A percentile compares a stretch with the other conserved stretches of the same genome.
Evolutionary conservation across 768 basidiomycete species (phyloP).

Genomic region (Clitopilus hobsonii): DNA sequence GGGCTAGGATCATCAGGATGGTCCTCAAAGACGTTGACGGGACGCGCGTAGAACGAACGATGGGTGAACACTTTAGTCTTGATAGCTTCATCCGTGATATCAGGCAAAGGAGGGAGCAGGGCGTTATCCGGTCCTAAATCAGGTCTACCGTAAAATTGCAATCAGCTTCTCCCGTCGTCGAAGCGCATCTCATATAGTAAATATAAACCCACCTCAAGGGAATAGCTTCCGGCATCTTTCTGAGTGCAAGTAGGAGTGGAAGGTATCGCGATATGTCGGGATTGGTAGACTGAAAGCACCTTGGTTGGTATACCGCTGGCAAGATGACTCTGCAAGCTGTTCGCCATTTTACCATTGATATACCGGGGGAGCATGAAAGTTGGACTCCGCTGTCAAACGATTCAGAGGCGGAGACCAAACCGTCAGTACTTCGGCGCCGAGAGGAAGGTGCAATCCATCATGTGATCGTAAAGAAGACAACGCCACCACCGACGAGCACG

Average conservation of each 20-base stretch:
- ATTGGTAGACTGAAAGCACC: background rate
- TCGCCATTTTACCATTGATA: background rate
- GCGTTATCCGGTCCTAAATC: conserved; percentile 37
- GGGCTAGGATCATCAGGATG: conserved; percentile 65
- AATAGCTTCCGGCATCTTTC: background rate
- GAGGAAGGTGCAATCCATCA: background rate
- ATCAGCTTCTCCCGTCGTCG: background rate
- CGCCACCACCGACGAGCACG: too few species aligned
- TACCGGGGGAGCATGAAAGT: background rate
- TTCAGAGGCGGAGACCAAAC: background rate
- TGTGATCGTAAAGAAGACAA: background rate
- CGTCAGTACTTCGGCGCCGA: too few species aligned
- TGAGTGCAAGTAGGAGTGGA: too few species aligned
- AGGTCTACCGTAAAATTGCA: conserved; percentile 22
- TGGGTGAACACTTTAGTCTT: conserved; percentile 67
- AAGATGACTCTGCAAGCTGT: background rate
- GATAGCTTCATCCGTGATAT: conserved; percentile 42
- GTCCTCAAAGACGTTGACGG: conserved; percentile 76
- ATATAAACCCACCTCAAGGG: background rate
- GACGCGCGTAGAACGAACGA: conserved; percentile 63
- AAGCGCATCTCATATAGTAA: too few species aligned
- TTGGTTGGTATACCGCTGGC: background rate
- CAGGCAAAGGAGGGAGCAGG: conserved; percentile 56
- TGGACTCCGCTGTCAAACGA: conserved; percentile 1
- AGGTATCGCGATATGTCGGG: too few species aligned